Conservation (phyloP, 225 moss, liverwort and hornwort genomes). For the Sphagnum tenellum region DNA sequence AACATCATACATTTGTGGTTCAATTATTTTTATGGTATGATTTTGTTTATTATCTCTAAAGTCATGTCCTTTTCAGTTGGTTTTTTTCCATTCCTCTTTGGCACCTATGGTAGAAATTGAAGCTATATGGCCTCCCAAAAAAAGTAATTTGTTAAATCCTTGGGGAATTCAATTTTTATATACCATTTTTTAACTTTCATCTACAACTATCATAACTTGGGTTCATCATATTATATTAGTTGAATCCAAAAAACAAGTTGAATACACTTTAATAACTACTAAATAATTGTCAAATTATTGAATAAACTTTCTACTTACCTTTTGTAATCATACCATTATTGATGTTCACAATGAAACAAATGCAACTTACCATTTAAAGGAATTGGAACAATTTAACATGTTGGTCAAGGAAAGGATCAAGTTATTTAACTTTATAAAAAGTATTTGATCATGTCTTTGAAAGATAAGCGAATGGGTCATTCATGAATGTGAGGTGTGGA, state of each 20-base stretch:
- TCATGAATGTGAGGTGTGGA: conserved; percentile 2
- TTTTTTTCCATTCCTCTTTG: conserved; percentile 2
- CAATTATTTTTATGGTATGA: conserved; percentile 7
- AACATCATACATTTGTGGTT: conserved; percentile 9
- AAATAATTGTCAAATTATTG: background rate
- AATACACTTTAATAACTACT: background rate
- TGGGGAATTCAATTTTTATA: conserved; percentile 3
- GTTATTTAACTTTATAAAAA: background rate
- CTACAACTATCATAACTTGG: background rate
- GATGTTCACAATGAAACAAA: background rate
- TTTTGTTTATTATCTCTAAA: background rate
- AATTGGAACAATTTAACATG: too few species aligned
- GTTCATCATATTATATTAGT: background rate
- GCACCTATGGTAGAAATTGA: conserved; percentile 3
- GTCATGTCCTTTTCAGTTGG: background rate
- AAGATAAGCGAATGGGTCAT: background rate
- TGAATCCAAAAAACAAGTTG: conserved; percentile 1
- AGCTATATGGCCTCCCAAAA: conserved; percentile 3
- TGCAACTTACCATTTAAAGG: background rate
- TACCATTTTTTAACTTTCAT: background rate
- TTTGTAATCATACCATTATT: background rate
- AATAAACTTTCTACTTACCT: background rate
- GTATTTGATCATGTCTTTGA: background rate
- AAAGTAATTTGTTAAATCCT: conserved; percentile 2
- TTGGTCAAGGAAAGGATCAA: too few species aligned